A percentile compares a stretch with the other conserved stretches of the same genome.
phyloP scores from a whole-genome alignment of 352 stramenopile species.

The Pilasporangium apinafurcum region DNA sequence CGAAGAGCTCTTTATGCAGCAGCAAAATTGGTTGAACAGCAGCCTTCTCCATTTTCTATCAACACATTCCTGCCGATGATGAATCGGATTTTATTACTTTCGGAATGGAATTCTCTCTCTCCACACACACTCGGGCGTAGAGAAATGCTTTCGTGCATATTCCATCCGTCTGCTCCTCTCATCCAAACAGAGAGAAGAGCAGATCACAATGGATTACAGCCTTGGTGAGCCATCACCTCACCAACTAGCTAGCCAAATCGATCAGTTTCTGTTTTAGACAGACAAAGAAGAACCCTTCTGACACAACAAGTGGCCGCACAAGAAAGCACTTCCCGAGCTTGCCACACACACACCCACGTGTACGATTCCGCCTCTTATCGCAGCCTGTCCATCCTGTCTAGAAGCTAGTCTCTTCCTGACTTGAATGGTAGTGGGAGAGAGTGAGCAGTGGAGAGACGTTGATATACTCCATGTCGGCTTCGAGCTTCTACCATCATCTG shows the following conservation, averaged over 20 bases:
- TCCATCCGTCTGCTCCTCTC: too few relatives aligned
- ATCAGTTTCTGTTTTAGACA: slow-evolving; percentile 1
- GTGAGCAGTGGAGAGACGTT: neutral
- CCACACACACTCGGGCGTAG: neutral
- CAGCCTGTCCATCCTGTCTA: neutral
- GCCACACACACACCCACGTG: neutral
- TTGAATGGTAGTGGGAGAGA: neutral
- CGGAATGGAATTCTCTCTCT: slow-evolving; percentile 11
- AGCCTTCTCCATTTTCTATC: too few relatives aligned
- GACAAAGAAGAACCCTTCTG: slow-evolving; percentile 1
- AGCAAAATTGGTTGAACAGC: too few relatives aligned
- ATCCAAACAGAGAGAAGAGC: neutral
- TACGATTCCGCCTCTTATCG: too few relatives aligned
- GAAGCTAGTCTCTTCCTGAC: neutral
- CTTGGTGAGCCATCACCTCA: slow-evolving; percentile 75
- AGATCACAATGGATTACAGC: slow-evolving; percentile 58
- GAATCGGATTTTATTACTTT: slow-evolving; percentile 21
- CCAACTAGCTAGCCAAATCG: slow-evolving; percentile 37
- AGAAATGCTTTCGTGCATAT: neutral
- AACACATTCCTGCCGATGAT: slow-evolving; percentile 27
- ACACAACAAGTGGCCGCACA: neutral
- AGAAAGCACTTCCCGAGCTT: neutral
- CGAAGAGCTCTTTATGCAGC: too few relatives aligned
- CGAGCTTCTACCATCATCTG: too few relatives aligned
- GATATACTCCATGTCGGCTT: neutral